phyloP scores from a whole-genome alignment of 257 asterid species.

The Fraxinus anomala region DNA sequence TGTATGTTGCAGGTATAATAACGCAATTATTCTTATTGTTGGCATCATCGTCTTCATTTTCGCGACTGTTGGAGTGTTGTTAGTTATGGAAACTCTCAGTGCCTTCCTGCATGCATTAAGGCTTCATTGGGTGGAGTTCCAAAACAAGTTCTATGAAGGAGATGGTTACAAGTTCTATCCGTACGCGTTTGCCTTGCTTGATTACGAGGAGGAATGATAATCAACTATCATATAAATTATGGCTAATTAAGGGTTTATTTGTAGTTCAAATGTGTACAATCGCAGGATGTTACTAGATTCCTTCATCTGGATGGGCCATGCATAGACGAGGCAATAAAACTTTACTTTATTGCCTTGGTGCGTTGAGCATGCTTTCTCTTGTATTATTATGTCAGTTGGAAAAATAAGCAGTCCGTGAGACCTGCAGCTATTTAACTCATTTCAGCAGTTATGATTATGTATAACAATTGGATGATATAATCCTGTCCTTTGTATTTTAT shows the following conservation, averaged over 20 bases:
- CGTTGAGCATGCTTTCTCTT: slow-evolving; percentile 21
- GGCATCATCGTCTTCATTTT: slow-evolving; percentile 73
- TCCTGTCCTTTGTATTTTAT: neutral
- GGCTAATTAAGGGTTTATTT: slow-evolving; percentile 28
- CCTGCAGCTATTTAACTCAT: slow-evolving; percentile 36
- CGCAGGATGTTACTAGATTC: slow-evolving; percentile 39
- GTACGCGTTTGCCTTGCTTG: slow-evolving; percentile 59
- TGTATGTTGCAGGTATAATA: slow-evolving; percentile 67
- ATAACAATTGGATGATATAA: neutral
- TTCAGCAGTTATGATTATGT: slow-evolving; percentile 1
- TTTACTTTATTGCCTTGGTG: slow-evolving; percentile 20
- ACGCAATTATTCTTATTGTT: slow-evolving; percentile 59
- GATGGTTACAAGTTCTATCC: slow-evolving; percentile 94
- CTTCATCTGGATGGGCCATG: slow-evolving; percentile 40
- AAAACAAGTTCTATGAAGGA: slow-evolving; percentile 94
- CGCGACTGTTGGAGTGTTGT: slow-evolving; percentile 90
- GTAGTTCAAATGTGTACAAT: slow-evolving; percentile 32
- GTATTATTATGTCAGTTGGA: slow-evolving; percentile 29
- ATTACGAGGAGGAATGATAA: slow-evolving; percentile 71
- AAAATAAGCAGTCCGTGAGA: slow-evolving; percentile 52
- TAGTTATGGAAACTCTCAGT: slow-evolving; percentile 97
- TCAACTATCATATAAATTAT: neutral
- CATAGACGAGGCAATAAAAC: slow-evolving; percentile 34
- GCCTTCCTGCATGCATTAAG: slow-evolving; percentile 96
- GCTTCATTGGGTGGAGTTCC: slow-evolving; percentile 99